Conservation (phyloP, 2,329 filamentous ascomycete species). For the Claviceps lovelessii region DNA sequence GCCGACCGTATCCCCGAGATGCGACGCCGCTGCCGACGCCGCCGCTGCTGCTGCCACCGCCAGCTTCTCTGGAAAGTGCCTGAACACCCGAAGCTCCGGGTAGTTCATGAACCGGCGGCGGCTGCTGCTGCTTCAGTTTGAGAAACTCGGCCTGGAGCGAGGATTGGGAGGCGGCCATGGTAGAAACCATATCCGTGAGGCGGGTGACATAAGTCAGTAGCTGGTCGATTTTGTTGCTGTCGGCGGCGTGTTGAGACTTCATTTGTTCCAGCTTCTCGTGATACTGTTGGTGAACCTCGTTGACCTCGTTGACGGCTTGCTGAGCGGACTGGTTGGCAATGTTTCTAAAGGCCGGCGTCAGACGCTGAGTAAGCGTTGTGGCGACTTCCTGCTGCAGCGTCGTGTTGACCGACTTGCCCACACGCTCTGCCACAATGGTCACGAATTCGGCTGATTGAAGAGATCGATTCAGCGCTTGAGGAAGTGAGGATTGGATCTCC, state of each 20-base stretch:
- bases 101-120: slow-evolving; percentile 31
- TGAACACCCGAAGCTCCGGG: slow-evolving; percentile 15
- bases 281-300: slow-evolving; percentile 52
- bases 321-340: slow-evolving; percentile 53
- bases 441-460: slow-evolving; percentile 62
- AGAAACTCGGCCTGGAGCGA: slow-evolving; percentile 53
- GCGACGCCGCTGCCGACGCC: background rate
- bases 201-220: slow-evolving; percentile 52
- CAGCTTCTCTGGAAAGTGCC: background rate
- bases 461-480: slow-evolving; percentile 37
- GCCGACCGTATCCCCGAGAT: slow-evolving; percentile 1
- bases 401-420: slow-evolving; percentile 50
- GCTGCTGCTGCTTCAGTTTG: slow-evolving; percentile 40
- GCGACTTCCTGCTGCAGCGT: slow-evolving; percentile 58
- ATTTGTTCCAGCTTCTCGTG: slow-evolving; percentile 36
- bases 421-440: slow-evolving; percentile 53
- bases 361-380: slow-evolving; percentile 42
- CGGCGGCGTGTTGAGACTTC: slow-evolving; percentile 34
- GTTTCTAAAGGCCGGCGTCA: slow-evolving; percentile 52
- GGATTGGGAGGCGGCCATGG: slow-evolving; percentile 53
- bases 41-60: background rate
- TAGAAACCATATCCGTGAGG: slow-evolving; percentile 53
- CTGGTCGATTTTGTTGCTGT: slow-evolving; percentile 55
- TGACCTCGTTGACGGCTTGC: slow-evolving; percentile 49
- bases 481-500: slow-evolving; percentile 59